These are phyloP conservation scores for Tylopilus subfusipes DNA, from an alignment of 768 basidiomycete species.

Conservation along the genomic window DNA sequence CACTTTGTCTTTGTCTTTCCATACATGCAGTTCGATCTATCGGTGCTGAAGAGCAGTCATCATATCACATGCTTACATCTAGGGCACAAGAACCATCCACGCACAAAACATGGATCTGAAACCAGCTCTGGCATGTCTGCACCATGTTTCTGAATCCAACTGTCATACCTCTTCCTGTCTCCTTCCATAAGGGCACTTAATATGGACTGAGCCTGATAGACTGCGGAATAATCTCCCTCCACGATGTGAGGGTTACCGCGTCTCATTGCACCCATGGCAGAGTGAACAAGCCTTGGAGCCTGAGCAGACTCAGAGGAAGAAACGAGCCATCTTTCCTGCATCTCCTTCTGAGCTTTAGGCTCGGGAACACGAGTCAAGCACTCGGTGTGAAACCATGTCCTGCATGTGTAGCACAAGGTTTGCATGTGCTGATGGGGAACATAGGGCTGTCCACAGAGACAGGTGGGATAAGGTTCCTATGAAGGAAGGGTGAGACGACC, in stretches of 20 bases:
- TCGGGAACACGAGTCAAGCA: not conserved
- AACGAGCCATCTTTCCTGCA: not conserved
- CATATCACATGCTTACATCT: not conserved
- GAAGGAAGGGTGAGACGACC: not conserved
- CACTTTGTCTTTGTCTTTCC: too few species aligned
- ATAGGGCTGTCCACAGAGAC: not conserved
- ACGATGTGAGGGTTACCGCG: not conserved
- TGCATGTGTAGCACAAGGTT: not conserved
- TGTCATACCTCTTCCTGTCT: not conserved
- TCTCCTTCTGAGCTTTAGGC: not conserved
- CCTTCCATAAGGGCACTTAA: not conserved
- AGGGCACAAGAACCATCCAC: not conserved
- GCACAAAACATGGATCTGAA: too few species aligned
- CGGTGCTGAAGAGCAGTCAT: too few species aligned
- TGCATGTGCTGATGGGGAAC: not conserved
- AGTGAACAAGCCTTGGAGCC: not conserved
- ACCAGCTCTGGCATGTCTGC: not conserved
- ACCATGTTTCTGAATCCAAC: not conserved
- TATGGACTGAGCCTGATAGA: slow-evolving; percentile 9
- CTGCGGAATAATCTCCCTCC: not conserved
- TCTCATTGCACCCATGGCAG: not conserved
- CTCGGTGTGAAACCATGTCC: not conserved
- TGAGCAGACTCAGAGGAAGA: not conserved
- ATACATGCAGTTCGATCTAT: too few species aligned
- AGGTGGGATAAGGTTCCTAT: not conserved